These are phyloP conservation scores for Xylaria telfairii DNA, from an alignment of 495 filamentous ascomycete species.

Conservation along the genomic window DNA sequence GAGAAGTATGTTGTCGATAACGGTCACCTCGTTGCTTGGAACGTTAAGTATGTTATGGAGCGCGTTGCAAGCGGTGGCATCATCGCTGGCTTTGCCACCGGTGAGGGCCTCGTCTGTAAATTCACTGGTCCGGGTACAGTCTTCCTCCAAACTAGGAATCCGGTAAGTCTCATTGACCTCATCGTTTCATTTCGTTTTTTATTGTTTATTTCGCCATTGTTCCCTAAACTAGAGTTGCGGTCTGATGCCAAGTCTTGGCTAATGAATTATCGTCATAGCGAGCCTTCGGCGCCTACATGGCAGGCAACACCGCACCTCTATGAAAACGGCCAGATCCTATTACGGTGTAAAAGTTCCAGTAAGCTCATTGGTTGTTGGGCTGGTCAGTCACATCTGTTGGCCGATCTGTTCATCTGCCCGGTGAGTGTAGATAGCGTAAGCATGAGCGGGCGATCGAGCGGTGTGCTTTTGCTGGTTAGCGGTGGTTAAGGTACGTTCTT, in stretches of 20 bases:
- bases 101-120: conserved; percentile 90
- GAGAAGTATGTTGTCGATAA: conserved; percentile 95
- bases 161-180: conserved; percentile 50
- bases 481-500: conserved; percentile 1
- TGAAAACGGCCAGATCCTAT: conserved; percentile 13
- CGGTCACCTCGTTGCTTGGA: conserved; percentile 96
- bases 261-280: conserved; percentile 39
- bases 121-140: conserved; percentile 92
- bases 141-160: conserved; percentile 92
- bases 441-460: conserved; percentile 10
- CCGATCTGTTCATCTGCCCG: background rate
- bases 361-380: background rate
- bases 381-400: conserved; percentile 1
- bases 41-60: conserved; percentile 90
- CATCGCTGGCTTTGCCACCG: conserved; percentile 75
- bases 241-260: conserved; percentile 6
- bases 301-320: conserved; percentile 45
- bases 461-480: conserved; percentile 14
- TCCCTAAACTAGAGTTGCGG: background rate
- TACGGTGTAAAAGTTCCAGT: background rate
- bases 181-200: background rate
- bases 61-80: conserved; percentile 89
- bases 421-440: conserved; percentile 1
- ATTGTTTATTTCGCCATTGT: background rate
- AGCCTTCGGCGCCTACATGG: conserved; percentile 55